A percentile compares a stretch with the other conserved stretches of the same genome.
phyloP scores from a whole-genome alignment of 495 filamentous ascomycete genomes.

The Neurospora sp. region DNA sequence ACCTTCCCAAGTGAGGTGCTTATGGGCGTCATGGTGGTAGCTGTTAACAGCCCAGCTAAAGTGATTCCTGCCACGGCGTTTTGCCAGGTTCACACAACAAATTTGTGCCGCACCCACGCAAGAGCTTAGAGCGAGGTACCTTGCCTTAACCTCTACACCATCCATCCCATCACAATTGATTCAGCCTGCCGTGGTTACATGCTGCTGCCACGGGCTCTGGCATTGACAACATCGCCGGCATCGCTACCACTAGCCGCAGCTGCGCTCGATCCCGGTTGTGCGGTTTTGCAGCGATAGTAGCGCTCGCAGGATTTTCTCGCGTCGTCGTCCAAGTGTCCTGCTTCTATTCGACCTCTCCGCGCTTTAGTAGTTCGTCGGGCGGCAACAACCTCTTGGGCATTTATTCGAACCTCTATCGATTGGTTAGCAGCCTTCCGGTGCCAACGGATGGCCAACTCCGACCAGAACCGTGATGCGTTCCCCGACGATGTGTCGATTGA shows the following conservation, averaged over 20 bases:
- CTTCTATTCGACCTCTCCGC: background rate
- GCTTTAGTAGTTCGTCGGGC: background rate
- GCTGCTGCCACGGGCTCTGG: background rate
- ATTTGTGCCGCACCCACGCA: background rate
- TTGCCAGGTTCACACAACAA: background rate
- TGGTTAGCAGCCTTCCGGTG: constrained; percentile 1
- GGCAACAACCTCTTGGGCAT: background rate
- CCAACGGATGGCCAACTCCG: constrained; percentile 44
- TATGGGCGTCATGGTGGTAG: background rate
- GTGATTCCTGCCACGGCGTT: background rate
- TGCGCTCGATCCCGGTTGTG: background rate
- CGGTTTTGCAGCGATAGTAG: background rate
- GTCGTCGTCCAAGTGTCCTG: background rate
- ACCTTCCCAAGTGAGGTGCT: background rate
- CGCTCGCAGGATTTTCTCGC: background rate
- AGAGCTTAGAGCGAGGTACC: background rate
- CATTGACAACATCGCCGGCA: background rate
- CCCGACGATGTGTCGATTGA: constrained; percentile 36
- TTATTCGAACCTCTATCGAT: background rate
- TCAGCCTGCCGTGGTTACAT: background rate
- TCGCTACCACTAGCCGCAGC: background rate
- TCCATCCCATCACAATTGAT: background rate
- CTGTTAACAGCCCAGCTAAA: background rate
- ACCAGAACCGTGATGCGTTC: constrained; percentile 40
- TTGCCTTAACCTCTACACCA: background rate